Percentiles rank a stretch among this genome's conserved stretches.
These are phyloP conservation scores for Teunomyces atbi DNA, from an alignment of 805 yeast genomes.

Conservation along the genomic window DNA sequence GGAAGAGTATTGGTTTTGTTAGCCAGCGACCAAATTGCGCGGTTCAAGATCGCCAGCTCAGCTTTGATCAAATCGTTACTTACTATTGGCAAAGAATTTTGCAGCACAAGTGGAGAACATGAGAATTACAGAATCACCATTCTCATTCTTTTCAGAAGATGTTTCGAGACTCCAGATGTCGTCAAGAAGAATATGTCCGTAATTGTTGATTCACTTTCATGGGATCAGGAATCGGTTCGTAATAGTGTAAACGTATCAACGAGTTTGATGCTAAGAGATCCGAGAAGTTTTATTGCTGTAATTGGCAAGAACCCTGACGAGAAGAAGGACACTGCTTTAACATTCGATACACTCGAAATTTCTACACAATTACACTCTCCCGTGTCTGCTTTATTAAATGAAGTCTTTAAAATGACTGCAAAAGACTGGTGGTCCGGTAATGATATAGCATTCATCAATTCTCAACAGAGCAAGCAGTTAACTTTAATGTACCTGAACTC, in stretches of 20 bases:
- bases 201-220: constrained; percentile 42
- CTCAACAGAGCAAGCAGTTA: neutral
- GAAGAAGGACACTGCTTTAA: too few species aligned
- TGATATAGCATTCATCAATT: neutral
- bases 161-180: constrained; percentile 60
- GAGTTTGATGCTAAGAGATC: neutral
- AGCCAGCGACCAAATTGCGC: neutral
- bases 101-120: neutral
- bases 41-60: neutral
- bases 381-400: constrained; percentile 18
- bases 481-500: constrained; percentile 8
- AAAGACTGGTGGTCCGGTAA: constrained; percentile 13
- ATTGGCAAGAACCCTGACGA: too few species aligned
- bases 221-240: neutral
- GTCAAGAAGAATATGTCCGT: constrained; percentile 48
- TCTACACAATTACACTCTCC: neutral
- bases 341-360: too few species aligned
- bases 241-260: neutral
- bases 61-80: neutral
- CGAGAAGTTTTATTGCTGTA: neutral
- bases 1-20: neutral
- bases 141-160: constrained; percentile 52
- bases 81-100: neutral
- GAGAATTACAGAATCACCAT: constrained; percentile 17
- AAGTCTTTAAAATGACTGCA: neutral